phyloP scores from a whole-genome alignment of 2,329 filamentous ascomycete genomes.

The Fusarium veterinarium region DNA sequence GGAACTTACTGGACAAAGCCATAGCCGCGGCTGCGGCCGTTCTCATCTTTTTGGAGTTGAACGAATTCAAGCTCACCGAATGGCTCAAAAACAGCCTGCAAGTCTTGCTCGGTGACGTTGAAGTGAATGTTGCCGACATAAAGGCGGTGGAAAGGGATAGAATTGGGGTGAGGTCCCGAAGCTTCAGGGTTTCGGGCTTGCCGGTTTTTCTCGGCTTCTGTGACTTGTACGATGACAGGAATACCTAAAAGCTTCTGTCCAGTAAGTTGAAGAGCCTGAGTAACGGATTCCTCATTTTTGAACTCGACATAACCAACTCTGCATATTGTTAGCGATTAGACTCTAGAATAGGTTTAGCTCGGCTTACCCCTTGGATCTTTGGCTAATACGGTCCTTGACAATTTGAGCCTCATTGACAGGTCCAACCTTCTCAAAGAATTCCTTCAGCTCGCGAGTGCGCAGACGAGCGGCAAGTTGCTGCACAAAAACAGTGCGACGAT shows the following conservation, averaged over 20 bases:
- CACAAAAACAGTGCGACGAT: constrained; percentile 96
- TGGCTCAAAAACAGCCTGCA: constrained; percentile 96
- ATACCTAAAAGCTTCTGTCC: constrained; percentile 99
- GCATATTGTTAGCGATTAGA: constrained; percentile 47
- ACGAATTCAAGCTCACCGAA: constrained; percentile 98
- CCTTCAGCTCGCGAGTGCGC: constrained; percentile 89
- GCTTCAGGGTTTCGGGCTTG: constrained; percentile 87
- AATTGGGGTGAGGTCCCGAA: constrained; percentile 76
- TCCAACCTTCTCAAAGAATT: constrained; percentile 95
- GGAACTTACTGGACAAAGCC: constrained; percentile 94
- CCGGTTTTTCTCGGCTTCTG: constrained; percentile 99
- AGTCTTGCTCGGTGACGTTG: constrained; percentile 95
- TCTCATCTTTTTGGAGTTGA: constrained; percentile 96
- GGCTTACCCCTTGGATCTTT: constrained; percentile 93
- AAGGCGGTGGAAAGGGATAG: constrained; percentile 94
- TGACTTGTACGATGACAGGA: constrained; percentile 97
- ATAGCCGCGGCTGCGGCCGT: constrained; percentile 90
- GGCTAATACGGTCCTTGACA: constrained; percentile 96
- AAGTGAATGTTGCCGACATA: constrained; percentile 99
- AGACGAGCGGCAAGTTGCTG: constrained; percentile 96
- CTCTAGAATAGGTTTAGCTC: background rate
- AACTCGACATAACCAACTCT: constrained; percentile 99
- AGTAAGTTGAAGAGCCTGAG: constrained; percentile 95
- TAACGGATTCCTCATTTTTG: constrained; percentile 93
- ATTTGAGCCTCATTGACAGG: constrained; percentile 98